These are phyloP conservation scores for Gymnopilus dilepis DNA, from an alignment of 768 basidiomycete species.

Conservation along the genomic window DNA sequence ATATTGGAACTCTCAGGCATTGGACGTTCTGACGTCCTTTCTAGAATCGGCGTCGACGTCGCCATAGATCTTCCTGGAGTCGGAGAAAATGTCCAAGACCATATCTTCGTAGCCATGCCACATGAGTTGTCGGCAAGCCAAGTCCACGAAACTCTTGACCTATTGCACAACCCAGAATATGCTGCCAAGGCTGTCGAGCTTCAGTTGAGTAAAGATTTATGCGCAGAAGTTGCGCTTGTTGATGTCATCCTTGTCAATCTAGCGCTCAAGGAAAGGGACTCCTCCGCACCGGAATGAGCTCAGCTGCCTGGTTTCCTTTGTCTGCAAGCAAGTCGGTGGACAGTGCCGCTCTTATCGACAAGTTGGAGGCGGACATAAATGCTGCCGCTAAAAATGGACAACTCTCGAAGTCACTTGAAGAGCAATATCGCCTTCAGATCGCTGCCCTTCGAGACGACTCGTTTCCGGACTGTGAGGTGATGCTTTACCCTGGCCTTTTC, in stretches of 20 bases:
- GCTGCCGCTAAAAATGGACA: slow-evolving; percentile 19
- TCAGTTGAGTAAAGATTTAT: slow-evolving; percentile 9
- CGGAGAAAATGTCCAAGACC: slow-evolving; percentile 48
- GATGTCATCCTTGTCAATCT: background rate
- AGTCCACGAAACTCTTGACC: slow-evolving; percentile 42
- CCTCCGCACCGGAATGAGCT: slow-evolving; percentile 30
- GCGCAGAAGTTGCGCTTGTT: background rate
- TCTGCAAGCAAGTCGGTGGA: slow-evolving; percentile 20
- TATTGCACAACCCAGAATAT: slow-evolving; percentile 47
- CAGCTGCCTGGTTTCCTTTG: slow-evolving; percentile 35
- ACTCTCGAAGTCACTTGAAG: slow-evolving; percentile 37
- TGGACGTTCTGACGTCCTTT: slow-evolving; percentile 55
- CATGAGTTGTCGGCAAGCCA: slow-evolving; percentile 15
- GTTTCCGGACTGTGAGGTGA: slow-evolving; percentile 33
- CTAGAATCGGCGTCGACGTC: slow-evolving; percentile 46
- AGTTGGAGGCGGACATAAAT: slow-evolving; percentile 31
- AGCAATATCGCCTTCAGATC: slow-evolving; percentile 47
- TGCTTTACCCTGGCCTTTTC: slow-evolving; percentile 26
- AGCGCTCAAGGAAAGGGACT: slow-evolving; percentile 32
- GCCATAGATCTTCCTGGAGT: slow-evolving; percentile 59
- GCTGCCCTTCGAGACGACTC: slow-evolving; percentile 31
- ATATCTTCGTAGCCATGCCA: slow-evolving; percentile 3
- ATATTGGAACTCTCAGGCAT: slow-evolving; percentile 61
- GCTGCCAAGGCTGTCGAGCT: slow-evolving; percentile 39
- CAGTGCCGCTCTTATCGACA: slow-evolving; percentile 22